A percentile compares a stretch with the other conserved stretches of the same genome.
Conservation (phyloP, 2,329 filamentous ascomycete genomes). For the Stagonosporopsis chrysanthemi region DNA sequence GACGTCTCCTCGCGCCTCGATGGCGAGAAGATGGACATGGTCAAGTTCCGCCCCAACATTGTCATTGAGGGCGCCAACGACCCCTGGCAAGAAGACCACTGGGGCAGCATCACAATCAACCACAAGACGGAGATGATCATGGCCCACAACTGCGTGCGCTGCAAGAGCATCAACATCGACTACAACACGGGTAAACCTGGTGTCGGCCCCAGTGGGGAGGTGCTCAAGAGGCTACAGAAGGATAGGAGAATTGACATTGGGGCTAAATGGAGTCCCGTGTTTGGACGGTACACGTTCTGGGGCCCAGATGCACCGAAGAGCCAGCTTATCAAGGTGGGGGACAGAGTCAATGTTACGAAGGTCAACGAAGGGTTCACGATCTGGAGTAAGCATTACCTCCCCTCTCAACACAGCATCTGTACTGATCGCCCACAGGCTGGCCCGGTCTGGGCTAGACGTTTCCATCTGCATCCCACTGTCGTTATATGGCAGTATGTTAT, state of each 20-base stretch:
- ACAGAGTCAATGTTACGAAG: constrained; percentile 52
- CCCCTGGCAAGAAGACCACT: constrained; percentile 57
- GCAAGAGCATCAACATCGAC: constrained; percentile 57
- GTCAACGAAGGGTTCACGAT: constrained; percentile 50
- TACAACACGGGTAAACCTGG: constrained; percentile 54
- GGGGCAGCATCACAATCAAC: constrained; percentile 50
- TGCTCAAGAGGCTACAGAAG: constrained; percentile 56
- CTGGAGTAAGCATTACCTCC: constrained; percentile 50
- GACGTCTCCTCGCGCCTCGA: constrained; percentile 63
- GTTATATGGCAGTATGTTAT: neutral
- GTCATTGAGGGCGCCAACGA: constrained; percentile 51
- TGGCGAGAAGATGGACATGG: constrained; percentile 52
- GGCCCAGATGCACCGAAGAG: constrained; percentile 21
- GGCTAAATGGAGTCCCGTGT: constrained; percentile 57
- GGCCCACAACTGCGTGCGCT: constrained; percentile 57
- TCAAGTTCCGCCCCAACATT: constrained; percentile 58
- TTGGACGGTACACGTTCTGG: constrained; percentile 58
- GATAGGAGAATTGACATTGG: constrained; percentile 56
- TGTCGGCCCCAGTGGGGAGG: constrained; percentile 46
- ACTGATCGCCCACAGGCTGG: constrained; percentile 10
- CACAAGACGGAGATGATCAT: constrained; percentile 45
- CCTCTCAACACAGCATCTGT: too few relatives aligned
- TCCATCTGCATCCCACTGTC: neutral
- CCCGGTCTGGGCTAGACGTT: constrained; percentile 6
- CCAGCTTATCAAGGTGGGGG: constrained; percentile 48